These are phyloP conservation scores for Dalbergia oliveri DNA, from an alignment of 306 rosid genomes.

Conservation along the genomic window DNA sequence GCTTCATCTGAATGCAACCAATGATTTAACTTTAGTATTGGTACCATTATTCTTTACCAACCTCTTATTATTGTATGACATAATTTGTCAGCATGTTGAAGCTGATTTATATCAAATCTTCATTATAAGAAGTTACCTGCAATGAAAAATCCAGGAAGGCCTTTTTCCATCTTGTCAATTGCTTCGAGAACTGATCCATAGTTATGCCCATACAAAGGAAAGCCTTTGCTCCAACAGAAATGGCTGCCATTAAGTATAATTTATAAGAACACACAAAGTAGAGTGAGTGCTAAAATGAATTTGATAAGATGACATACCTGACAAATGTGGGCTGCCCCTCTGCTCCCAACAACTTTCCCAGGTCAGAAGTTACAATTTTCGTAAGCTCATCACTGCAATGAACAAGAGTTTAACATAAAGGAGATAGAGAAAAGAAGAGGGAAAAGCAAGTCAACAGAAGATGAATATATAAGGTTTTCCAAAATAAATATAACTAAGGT, in stretches of 20 bases:
- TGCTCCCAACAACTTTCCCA: conserved; percentile 84
- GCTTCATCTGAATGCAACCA: conserved; percentile 9
- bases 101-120: conserved; percentile 1
- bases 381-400: conserved; percentile 73
- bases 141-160: conserved; percentile 87
- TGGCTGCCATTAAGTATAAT: conserved; percentile 67
- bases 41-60: neutral
- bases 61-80: neutral
- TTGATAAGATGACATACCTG: conserved; percentile 60
- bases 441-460: conserved; percentile 14
- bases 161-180: conserved; percentile 82
- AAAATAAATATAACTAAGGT: conserved; percentile 37
- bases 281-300: conserved; percentile 32
- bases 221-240: conserved; percentile 90
- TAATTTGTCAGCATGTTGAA: neutral
- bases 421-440: conserved; percentile 38
- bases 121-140: conserved; percentile 67
- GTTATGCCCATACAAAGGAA: conserved; percentile 84
- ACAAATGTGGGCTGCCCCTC: conserved; percentile 88
- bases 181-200: conserved; percentile 83
- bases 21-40: neutral
- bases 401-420: conserved; percentile 38
- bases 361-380: conserved; percentile 81
- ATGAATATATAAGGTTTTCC: conserved; percentile 27
- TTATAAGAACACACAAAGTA: conserved; percentile 38